Base-by-base conservation (phyloP, 495 filamentous ascomycete species). In the Friedmanniomyces simplex region DNA sequence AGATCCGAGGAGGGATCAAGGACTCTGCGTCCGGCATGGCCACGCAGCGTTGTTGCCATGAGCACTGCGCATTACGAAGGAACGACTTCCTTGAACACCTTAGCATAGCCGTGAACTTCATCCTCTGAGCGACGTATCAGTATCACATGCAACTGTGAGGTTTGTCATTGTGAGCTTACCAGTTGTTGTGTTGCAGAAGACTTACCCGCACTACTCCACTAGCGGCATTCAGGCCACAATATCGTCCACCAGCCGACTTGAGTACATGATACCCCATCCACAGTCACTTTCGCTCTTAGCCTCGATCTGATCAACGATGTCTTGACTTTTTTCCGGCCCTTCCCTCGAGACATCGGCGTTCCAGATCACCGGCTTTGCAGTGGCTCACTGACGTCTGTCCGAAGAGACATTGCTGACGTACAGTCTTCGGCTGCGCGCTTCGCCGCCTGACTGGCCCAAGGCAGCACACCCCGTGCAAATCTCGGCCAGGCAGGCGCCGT, bases 131-230 rank as follows among this genome's bases (percentile, higher is more conserved):
- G n/a, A n/a, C n/a, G n/a, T n/a, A n/a, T n/a, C n/a, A n/a, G n/a
- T n/a, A n/a, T n/a, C n/a, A n/a, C n/a, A n/a, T n/a, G n/a, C n/a
- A 32, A 6, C 37, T 57, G 50, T 45, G 2, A 24, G 18, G 10
- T 28, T 28, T 10, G 24, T 30, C 32, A 26, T 43, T 30, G 13
- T 41, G 41, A n/a, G 30, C 18, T 50, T 75, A 79, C 77, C 63
- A 83, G 83, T 70, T 7, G 65, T 89, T 90, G 71, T 89, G 89
- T 72, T 88, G 84, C 67, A 84, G 77, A 72, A 87, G 73, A 62
- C 79, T 83, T 36, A 87, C 82, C 66, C 86, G 77, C 16, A 86
- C 76, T 20, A 89, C 81, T 1, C 84, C 86, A 59, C 83, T 80
- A 53, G 83, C 79, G 1, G 62, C 62, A 0, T 68, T 75, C 54